Conservation (phyloP, 257 asterid species). For the Anisodus acutangulus region DNA sequence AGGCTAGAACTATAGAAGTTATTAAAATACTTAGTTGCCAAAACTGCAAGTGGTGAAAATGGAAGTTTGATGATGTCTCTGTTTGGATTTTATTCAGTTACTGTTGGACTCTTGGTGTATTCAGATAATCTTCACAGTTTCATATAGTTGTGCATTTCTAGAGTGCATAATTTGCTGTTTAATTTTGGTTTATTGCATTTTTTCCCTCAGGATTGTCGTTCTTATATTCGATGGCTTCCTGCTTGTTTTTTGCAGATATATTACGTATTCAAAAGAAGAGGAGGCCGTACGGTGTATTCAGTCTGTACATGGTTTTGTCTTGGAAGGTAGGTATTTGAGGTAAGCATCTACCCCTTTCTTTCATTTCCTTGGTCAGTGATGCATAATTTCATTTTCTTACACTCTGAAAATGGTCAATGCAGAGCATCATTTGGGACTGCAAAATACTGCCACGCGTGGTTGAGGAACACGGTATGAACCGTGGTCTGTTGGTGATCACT, state of each 20-base stretch:
- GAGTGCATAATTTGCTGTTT: conserved; percentile 6
- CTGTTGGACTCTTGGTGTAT: conserved; percentile 8
- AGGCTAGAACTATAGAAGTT: not conserved
- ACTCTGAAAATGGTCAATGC: conserved; percentile 42
- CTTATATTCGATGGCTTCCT: conserved; percentile 2
- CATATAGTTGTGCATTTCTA: conserved; percentile 3
- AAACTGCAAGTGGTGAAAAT: not conserved
- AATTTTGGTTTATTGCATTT: conserved; percentile 3
- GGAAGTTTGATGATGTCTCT: not conserved
- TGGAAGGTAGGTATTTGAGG: conserved; percentile 89
- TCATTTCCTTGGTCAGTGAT: not conserved
- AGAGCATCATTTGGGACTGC: conserved; percentile 99
- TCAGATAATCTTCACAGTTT: not conserved
- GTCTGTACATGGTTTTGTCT: conserved; percentile 85
- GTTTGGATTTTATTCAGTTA: conserved; percentile 16
- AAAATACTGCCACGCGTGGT: conserved; percentile 97
- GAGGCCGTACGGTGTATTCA: conserved; percentile 93
- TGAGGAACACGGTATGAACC: conserved; percentile 77
- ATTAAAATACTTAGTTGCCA: not conserved
- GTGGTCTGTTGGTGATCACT: not conserved
- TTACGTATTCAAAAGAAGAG: conserved; percentile 87
- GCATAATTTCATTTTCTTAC: conserved; percentile 4
- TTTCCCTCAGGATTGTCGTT: not conserved
- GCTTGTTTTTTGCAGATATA: conserved; percentile 59
- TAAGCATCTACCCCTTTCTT: conserved; percentile 46